Evolutionary conservation across 345 rosid genomes (phyloP).

Genomic region (Pugionium dolabratum): DNA sequence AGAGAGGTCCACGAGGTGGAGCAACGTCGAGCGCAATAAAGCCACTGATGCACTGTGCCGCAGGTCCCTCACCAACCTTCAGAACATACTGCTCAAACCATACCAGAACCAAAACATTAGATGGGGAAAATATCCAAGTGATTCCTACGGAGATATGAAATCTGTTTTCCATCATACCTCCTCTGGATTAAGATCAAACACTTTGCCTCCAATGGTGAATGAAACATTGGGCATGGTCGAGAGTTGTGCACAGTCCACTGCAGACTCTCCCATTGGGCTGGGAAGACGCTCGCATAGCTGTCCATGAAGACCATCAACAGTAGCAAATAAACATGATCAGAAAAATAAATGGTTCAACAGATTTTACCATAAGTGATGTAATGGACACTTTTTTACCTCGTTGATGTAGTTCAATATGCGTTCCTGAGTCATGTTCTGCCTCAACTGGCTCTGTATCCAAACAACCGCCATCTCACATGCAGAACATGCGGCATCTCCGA

Average conservation of each 20-base stretch:
- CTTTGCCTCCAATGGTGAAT: slow-evolving; percentile 69
- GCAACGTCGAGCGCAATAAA: slow-evolving; percentile 76
- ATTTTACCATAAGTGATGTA: not conserved
- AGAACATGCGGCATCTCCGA: slow-evolving; percentile 59
- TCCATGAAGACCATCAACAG: not conserved
- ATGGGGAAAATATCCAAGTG: not conserved
- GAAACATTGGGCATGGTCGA: slow-evolving; percentile 83
- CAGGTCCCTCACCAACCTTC: slow-evolving; percentile 75
- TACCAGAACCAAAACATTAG: slow-evolving; percentile 7
- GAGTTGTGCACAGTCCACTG: slow-evolving; percentile 70
- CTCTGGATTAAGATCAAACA: slow-evolving; percentile 67
- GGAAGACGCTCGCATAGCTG: slow-evolving; percentile 93
- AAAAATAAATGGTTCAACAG: slow-evolving; percentile 8
- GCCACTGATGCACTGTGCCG: slow-evolving; percentile 90
- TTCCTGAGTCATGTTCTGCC: slow-evolving; percentile 73
- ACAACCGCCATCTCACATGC: slow-evolving; percentile 93
- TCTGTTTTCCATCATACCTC: slow-evolving; percentile 47
- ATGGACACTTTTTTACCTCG: slow-evolving; percentile 45
- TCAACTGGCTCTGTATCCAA: slow-evolving; percentile 84
- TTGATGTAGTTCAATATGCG: slow-evolving; percentile 58
- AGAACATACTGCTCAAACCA: slow-evolving; percentile 68
- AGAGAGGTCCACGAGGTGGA: slow-evolving; percentile 95
- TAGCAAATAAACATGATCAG: slow-evolving; percentile 1
- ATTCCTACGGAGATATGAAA: slow-evolving; percentile 1
- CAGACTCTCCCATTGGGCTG: slow-evolving; percentile 81